Conservation (phyloP, 139 green algal species). For the Dunaliella primolecta region DNA sequence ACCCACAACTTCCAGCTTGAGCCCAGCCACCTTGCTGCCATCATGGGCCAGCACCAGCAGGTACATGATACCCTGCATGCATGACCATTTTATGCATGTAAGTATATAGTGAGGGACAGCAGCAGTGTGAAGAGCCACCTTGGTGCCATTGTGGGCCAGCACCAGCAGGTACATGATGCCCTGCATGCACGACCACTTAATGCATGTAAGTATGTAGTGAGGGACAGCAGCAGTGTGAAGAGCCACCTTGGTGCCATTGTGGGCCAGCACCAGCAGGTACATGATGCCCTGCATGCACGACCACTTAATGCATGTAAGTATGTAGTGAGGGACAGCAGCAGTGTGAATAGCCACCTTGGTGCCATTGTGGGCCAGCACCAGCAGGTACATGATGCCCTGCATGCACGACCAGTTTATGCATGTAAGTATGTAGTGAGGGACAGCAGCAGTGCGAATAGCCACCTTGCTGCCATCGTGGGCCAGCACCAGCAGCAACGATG, state of each 20-base stretch:
- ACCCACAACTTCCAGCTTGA: slow-evolving; percentile 84
- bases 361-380: slow-evolving; percentile 74
- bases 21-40: slow-evolving; percentile 48
- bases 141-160: slow-evolving; percentile 60
- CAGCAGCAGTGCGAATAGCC: no score
- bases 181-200: no score
- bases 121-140: slow-evolving; percentile 66
- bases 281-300: slow-evolving; percentile 62
- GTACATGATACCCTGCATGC: slow-evolving; percentile 62
- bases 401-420: no score
- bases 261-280: slow-evolving; percentile 79
- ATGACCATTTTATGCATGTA: no score
- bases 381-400: slow-evolving; percentile 74
- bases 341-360: slow-evolving; percentile 61
- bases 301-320: no score
- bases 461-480: no score
- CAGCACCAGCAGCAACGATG: no score
- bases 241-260: slow-evolving; percentile 58
- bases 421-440: no score
- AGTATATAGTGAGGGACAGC: no score
- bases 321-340: no score
- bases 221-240: no score
- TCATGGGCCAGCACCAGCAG: slow-evolving; percentile 83
- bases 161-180: slow-evolving; percentile 85
- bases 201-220: no score